A percentile compares a stretch with the other conserved stretches of the same genome.
phyloP scores from a whole-genome alignment of 306 rosid species.

The Medicago arabica region DNA sequence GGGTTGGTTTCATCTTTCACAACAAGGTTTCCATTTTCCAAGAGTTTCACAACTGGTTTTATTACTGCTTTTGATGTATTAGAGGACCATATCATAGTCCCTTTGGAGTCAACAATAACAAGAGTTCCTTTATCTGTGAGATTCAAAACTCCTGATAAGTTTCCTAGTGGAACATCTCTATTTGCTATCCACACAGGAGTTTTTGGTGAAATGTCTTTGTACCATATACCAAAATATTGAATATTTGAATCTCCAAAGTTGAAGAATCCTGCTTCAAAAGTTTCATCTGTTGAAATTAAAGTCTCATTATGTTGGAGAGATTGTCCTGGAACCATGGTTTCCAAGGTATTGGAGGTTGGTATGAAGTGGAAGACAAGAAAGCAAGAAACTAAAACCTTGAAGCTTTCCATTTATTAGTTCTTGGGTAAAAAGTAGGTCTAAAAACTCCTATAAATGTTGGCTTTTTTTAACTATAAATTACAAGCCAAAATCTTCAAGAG shows the following conservation, averaged over 20 bases:
- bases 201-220: constrained; percentile 34
- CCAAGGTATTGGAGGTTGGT: constrained; percentile 20
- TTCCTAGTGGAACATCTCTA: constrained; percentile 34
- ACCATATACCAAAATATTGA: constrained; percentile 46
- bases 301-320: constrained; percentile 29
- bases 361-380: constrained; percentile 28
- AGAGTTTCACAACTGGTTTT: constrained; percentile 40
- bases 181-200: constrained; percentile 47
- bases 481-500: constrained; percentile 1
- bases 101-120: constrained; percentile 25
- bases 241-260: constrained; percentile 28
- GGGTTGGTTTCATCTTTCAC: constrained; percentile 36
- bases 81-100: constrained; percentile 29
- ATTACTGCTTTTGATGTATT: constrained; percentile 29
- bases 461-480: not conserved
- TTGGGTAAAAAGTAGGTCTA: not conserved
- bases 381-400: constrained; percentile 24
- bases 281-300: constrained; percentile 17
- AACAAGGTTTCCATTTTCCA: constrained; percentile 51
- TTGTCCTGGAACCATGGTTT: constrained; percentile 40
- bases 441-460: not conserved
- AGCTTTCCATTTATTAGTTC: constrained; percentile 42
- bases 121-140: constrained; percentile 40
- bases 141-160: constrained; percentile 39
- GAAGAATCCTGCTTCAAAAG: constrained; percentile 46